Conservation (phyloP, 2,329 filamentous ascomycete species). For the Aspergillus piperis region DNA sequence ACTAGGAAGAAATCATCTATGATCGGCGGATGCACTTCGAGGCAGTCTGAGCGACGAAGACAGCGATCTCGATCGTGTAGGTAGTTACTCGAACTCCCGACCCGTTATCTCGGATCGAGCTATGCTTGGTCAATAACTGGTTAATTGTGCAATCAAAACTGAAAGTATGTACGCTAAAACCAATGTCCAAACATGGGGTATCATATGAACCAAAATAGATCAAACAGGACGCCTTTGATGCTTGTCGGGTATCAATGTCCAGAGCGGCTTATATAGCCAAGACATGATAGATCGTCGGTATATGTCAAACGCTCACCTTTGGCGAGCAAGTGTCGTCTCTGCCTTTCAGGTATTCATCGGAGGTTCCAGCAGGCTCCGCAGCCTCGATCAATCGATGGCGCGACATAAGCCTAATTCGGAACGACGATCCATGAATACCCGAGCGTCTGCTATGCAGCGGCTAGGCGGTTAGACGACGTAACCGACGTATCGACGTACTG, state of each 20-base stretch:
- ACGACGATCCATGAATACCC: not conserved
- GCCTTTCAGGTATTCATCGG: not conserved
- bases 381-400: not conserved
- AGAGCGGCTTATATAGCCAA: too few species aligned
- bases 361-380: not conserved
- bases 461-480: not conserved
- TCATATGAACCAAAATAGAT: not conserved
- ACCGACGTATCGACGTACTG: not conserved
- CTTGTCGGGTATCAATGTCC: not conserved
- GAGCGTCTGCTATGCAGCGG: not conserved
- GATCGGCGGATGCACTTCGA: too few species aligned
- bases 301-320: not conserved
- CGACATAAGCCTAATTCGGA: not conserved
- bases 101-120: conserved; percentile 5
- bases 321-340: not conserved
- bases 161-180: conserved; percentile 10
- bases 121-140: conserved; percentile 17
- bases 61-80: conserved; percentile 10
- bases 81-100: conserved; percentile 8
- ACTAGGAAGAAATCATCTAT: too few species aligned
- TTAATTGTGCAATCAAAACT: conserved; percentile 14
- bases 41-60: not conserved
- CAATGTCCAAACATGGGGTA: conserved; percentile 2
- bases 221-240: not conserved
- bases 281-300: not conserved